Base-by-base conservation (phyloP, 2,329 filamentous ascomycete genomes). In the Sporothrix luriei region DNA sequence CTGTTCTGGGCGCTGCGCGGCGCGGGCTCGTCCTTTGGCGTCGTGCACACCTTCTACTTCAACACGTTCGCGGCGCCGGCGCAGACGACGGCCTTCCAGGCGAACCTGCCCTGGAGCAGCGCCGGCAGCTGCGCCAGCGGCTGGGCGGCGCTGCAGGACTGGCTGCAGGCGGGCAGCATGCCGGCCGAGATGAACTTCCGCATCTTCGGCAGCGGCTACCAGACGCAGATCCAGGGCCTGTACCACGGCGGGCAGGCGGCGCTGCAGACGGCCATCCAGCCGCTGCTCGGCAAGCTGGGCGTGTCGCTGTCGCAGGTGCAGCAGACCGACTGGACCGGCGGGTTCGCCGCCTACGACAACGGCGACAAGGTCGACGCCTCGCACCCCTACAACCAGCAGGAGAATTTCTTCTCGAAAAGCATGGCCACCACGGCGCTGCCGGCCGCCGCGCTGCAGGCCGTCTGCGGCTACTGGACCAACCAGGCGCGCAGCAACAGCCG, bases 1-100 rank as follows among this genome's bases (percentile, higher is more conserved):
- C 76, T 83, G 10, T 82, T 81, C 75, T 83, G 80, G 80, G 81
- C 80, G 10, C 69, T 83, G 14, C 78, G 79, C 10, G 81, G 81
- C 19, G 79, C 80, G 0, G 81, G 79, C 3, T 78, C 79, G 14
- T 81, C 79, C 13, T 81, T 82, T 69, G 81, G 80, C 24, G 77
- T 83, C 68, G 79, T 81, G 14, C 75, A 77, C 6, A 76, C 76
- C 46, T 80, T 81, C 73, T 75, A 77, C 69, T 78, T 82, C 73
- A 75, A 78, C 68, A 82, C 80, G 2, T 81, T 80, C 57, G 71
- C 75, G 5, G 79, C 77, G 0, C 80, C 81, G 2, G 65, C 75
- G 6, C 70, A 74, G 51, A 74, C 78, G n/a, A 78, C 77, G 0
- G 70, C 71, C 24, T 78, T 76, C 73, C 70, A 75, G 49, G 72